Conservation (phyloP, 495 filamentous ascomycete genomes). For the Bryoglossum gracile region DNA sequence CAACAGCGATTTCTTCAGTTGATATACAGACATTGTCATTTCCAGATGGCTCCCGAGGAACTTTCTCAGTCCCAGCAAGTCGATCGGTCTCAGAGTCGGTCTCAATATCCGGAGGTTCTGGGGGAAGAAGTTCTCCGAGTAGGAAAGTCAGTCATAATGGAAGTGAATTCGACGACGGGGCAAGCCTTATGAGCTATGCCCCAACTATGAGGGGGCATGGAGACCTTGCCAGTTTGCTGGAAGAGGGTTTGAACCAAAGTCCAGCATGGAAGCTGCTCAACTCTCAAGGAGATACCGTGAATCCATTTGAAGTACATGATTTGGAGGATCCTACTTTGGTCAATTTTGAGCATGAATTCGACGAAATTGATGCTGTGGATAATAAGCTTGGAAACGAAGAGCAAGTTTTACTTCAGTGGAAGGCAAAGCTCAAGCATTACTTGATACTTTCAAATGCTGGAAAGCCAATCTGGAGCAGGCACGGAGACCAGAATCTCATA, state of each 20-base stretch:
- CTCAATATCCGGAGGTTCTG: constrained; percentile 16
- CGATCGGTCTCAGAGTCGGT: constrained; percentile 17
- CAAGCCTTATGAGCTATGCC: constrained; percentile 76
- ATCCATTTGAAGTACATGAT: constrained; percentile 46
- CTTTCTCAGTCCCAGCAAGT: constrained; percentile 41
- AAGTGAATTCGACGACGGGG: constrained; percentile 68
- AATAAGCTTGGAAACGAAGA: constrained; percentile 58
- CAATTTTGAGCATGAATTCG: constrained; percentile 71
- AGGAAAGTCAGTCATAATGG: constrained; percentile 27
- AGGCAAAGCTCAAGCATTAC: constrained; percentile 89
- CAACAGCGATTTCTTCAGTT: constrained; percentile 72
- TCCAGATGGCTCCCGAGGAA: constrained; percentile 56
- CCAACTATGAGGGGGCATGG: constrained; percentile 66
- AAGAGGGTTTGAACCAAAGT: constrained; percentile 54
- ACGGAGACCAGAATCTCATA: constrained; percentile 82
- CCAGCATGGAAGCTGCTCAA: constrained; percentile 54
- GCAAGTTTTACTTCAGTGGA: constrained; percentile 64
- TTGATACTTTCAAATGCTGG: constrained; percentile 92
- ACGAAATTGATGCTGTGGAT: constrained; percentile 60
- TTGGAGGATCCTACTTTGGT: constrained; percentile 45
- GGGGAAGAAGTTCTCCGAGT: constrained; percentile 16
- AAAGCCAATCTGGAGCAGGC: constrained; percentile 95
- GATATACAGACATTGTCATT: constrained; percentile 69
- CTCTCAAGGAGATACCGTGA: constrained; percentile 47
- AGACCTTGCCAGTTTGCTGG: constrained; percentile 76